Percentiles rank a stretch among this genome's conserved stretches.
These are phyloP conservation scores for Candida ortonii DNA, from an alignment of 805 yeast species.

Conservation along the genomic window DNA sequence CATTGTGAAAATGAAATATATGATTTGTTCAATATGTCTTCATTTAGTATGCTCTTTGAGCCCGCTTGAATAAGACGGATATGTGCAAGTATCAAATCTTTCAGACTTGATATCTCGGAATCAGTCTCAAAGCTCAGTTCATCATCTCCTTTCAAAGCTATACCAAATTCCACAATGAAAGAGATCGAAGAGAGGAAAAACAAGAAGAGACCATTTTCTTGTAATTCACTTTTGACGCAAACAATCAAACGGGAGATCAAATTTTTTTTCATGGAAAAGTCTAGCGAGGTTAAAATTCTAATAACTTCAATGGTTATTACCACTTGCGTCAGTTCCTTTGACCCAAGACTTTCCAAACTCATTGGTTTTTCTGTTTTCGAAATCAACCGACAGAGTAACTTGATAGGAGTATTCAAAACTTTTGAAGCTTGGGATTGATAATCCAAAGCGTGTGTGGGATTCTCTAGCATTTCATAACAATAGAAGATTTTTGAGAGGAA, in stretches of 20 bases:
- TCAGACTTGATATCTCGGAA: constrained; percentile 12
- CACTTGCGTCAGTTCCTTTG: constrained; percentile 19
- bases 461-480: constrained; percentile 13
- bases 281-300: constrained; percentile 23
- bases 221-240: constrained; percentile 19
- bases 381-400: constrained; percentile 23
- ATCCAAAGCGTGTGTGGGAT: constrained; percentile 2
- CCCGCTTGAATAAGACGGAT: constrained; percentile 23
- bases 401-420: constrained; percentile 15
- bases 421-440: constrained; percentile 7
- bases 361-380: constrained; percentile 14
- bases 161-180: constrained; percentile 22
- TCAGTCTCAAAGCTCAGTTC: constrained; percentile 15
- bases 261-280: constrained; percentile 20
- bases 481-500: constrained; percentile 21
- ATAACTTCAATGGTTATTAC: constrained; percentile 22
- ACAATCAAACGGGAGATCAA: constrained; percentile 26
- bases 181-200: constrained; percentile 31
- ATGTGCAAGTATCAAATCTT: constrained; percentile 24
- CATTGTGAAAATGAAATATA: constrained; percentile 9
- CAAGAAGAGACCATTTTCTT: constrained; percentile 30
- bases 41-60: constrained; percentile 9
- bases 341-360: constrained; percentile 10
- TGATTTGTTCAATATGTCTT: constrained; percentile 9
- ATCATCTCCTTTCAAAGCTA: constrained; percentile 21